Evolutionary conservation across 495 filamentous ascomycete genomes (phyloP), one percentile per base, ranked within the genome.

Genomic region (Neurospora sp.): DNA sequence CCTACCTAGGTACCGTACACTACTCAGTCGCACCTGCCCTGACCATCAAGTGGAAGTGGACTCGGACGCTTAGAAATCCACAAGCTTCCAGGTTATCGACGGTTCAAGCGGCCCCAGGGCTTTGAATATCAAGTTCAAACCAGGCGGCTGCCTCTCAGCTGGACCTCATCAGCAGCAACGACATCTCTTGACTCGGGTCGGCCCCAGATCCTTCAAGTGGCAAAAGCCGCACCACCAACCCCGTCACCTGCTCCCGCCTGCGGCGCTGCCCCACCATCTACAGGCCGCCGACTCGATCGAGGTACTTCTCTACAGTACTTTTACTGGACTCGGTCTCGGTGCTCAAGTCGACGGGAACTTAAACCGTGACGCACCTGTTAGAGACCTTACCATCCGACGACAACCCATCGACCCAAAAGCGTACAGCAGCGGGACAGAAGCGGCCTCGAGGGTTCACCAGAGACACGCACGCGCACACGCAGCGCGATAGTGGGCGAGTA

Each of bases 231-330:
- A 11, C 38, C 38, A 35, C 75, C 70, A 73, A 74, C 60, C 76
- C 74, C 76, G 76, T 77, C 76, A 77, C 73, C 76, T 77, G 76
- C 42, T 71, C 62, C 27, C 39, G 54, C 54, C 27, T 66, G 54
- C 14, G 54, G 54, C 54, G n/a, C 71, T 71, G 74, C 70, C 74
- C 74, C 75, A 75, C 74, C 72, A 72, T 74, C 54, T 35, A 60
- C 23, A 66, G 54, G 54, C 54, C 54, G 54, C 54, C 54, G 27
- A 66, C 54, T 66, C 7, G 54, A 66, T 66, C 54, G 54, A 66
- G 54, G 54, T 18, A 66, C 54, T 66, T 66, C 31, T 66, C 14
- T 66, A 10, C 54, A 66, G 54, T 66, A 35, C 54, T 37, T 37
- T 66, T 66, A 35, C 54, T 35, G 14, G 14, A 66, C 23, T 31